These are phyloP conservation scores for Austroboletus niveus DNA, from an alignment of 1,284 basidiomycete genomes.

Conservation along the genomic window DNA sequence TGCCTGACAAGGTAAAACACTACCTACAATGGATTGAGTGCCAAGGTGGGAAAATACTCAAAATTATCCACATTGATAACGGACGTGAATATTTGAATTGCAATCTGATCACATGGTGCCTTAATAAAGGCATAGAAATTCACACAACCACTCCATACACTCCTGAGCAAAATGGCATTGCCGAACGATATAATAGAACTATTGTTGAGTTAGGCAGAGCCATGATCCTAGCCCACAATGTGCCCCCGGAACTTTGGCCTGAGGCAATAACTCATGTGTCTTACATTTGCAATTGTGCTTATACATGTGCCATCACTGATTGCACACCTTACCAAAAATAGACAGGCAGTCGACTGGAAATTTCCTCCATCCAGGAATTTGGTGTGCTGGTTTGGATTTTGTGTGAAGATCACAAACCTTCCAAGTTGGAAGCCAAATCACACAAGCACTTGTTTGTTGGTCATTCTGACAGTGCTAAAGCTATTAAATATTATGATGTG, in stretches of 20 bases:
- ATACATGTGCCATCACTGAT: background rate
- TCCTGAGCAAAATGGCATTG: constrained; percentile 8
- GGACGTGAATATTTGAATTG: constrained; percentile 8
- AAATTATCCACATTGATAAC: constrained; percentile 4
- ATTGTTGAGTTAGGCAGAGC: background rate
- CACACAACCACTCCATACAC: constrained; percentile 4
- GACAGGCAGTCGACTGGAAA: background rate
- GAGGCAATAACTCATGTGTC: constrained; percentile 1
- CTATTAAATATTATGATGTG: too few relatives aligned
- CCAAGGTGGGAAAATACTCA: background rate
- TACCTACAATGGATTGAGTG: background rate
- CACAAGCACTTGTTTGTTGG: too few relatives aligned
- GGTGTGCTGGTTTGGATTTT: too few relatives aligned
- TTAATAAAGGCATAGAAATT: background rate
- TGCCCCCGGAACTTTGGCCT: constrained; percentile 4
- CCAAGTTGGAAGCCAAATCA: too few relatives aligned
- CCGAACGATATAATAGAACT: constrained; percentile 5
- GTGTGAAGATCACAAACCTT: too few relatives aligned
- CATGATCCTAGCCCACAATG: background rate
- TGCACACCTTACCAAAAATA: background rate
- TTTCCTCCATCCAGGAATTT: too few relatives aligned
- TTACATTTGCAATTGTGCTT: background rate
- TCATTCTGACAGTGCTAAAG: too few relatives aligned
- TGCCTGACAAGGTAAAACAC: background rate
- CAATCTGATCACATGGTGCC: background rate